phyloP scores from a whole-genome alignment of 306 rosid genomes.

The Hippophae rhamnoides region DNA sequence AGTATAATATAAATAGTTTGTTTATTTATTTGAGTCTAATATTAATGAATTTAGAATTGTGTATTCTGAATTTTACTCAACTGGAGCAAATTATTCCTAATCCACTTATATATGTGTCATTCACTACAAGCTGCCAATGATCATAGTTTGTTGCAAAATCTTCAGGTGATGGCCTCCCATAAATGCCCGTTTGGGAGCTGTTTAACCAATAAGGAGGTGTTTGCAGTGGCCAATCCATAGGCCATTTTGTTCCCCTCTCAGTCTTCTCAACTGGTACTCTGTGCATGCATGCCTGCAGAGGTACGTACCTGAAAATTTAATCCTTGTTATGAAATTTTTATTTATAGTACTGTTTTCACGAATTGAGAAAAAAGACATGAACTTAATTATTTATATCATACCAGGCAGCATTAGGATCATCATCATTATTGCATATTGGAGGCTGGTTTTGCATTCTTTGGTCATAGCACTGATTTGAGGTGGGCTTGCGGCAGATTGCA shows the following conservation, averaged over 20 bases:
- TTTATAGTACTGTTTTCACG: too few species aligned
- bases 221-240: constrained; percentile 54
- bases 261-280: constrained; percentile 36
- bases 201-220: constrained; percentile 75
- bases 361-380: too few species aligned
- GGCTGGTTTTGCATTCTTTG: constrained; percentile 57
- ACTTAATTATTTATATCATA: constrained; percentile 9
- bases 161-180: constrained; percentile 79
- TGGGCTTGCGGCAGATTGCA: constrained; percentile 74
- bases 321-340: not conserved
- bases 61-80: too few species aligned
- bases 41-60: too few species aligned
- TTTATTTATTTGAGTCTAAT: too few species aligned
- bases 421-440: constrained; percentile 63
- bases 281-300: constrained; percentile 78
- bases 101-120: constrained; percentile 43
- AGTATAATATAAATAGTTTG: too few species aligned
- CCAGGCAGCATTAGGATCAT: constrained; percentile 95
- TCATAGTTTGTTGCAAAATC: constrained; percentile 63
- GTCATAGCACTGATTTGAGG: constrained; percentile 61
- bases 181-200: constrained; percentile 65
- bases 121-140: constrained; percentile 67
- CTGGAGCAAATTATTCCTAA: constrained; percentile 63
- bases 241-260: constrained; percentile 71
- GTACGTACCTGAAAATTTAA: constrained; percentile 61